Conservation (phyloP, 2,329 filamentous ascomycete species). For the Arthrobotrys megalospora region DNA sequence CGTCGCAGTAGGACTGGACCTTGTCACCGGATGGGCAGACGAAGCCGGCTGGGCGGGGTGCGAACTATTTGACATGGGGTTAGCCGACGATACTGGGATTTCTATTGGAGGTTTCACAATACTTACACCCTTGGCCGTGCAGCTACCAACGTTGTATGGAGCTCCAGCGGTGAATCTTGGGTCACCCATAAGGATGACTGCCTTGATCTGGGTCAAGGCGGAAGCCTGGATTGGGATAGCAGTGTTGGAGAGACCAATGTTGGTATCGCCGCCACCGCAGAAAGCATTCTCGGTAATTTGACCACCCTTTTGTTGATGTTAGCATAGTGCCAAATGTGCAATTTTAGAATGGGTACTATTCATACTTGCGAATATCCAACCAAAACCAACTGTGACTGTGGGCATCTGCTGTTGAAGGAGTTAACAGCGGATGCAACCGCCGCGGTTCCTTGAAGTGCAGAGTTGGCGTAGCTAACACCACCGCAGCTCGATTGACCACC, state of each 20-base stretch:
- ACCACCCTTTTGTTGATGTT: slow-evolving; percentile 69
- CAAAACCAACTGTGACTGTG: slow-evolving; percentile 73
- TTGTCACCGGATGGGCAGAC: slow-evolving; percentile 72
- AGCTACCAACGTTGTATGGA: slow-evolving; percentile 76
- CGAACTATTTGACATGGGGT: slow-evolving; percentile 67
- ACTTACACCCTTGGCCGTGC: slow-evolving; percentile 73
- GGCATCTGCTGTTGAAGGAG: slow-evolving; percentile 73
- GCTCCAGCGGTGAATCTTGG: slow-evolving; percentile 74
- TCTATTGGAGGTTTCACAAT: slow-evolving; percentile 69
- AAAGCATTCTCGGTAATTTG: slow-evolving; percentile 77
- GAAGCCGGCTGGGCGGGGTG: slow-evolving; percentile 72
- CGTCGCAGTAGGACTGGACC: slow-evolving; percentile 76
- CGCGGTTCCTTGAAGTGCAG: slow-evolving; percentile 73
- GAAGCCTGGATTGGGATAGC: slow-evolving; percentile 69
- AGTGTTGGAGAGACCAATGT: slow-evolving; percentile 70
- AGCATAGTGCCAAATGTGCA: slow-evolving; percentile 7
- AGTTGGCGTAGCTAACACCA: slow-evolving; percentile 74
- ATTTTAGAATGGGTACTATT: neutral
- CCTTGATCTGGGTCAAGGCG: slow-evolving; percentile 74
- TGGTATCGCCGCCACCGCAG: slow-evolving; percentile 73
- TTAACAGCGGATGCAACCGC: slow-evolving; percentile 76
- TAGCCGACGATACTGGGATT: slow-evolving; percentile 69
- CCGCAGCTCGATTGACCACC: slow-evolving; percentile 75
- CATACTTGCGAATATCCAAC: slow-evolving; percentile 76
- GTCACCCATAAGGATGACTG: slow-evolving; percentile 77